These are phyloP conservation scores for Aspergillus sojae DNA, from an alignment of 2,329 filamentous ascomycete species.

Conservation along the genomic window DNA sequence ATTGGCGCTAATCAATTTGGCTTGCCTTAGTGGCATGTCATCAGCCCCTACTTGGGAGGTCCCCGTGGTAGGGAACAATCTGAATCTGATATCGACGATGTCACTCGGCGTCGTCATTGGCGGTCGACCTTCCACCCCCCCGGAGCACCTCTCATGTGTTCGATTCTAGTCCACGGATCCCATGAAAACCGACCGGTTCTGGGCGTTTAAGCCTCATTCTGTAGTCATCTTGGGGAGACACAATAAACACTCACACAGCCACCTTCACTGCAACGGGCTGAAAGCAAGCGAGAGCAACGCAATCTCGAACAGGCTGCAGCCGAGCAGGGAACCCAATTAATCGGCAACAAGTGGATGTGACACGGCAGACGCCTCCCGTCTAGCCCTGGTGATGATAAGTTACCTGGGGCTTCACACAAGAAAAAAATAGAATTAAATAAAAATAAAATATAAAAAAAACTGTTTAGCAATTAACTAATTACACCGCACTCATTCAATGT, in stretches of 20 bases:
- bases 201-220: slow-evolving; percentile 14
- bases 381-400: slow-evolving; percentile 8
- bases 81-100: slow-evolving; percentile 14
- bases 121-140: background rate
- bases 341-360: slow-evolving; percentile 16
- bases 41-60: slow-evolving; percentile 19
- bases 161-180: background rate
- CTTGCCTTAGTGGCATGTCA: slow-evolving; percentile 27
- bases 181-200: background rate
- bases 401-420: background rate
- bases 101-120: background rate
- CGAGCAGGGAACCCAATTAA: slow-evolving; percentile 6
- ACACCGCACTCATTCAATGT: background rate
- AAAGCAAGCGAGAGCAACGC: background rate
- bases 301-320: slow-evolving; percentile 5
- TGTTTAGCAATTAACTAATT: background rate
- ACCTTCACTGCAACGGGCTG: slow-evolving; percentile 2
- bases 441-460: no score
- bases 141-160: slow-evolving; percentile 15
- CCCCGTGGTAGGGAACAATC: slow-evolving; percentile 12
- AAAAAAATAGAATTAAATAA: background rate
- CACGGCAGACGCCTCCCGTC: slow-evolving; percentile 9
- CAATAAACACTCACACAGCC: background rate
- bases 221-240: background rate
- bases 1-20: slow-evolving; percentile 22